Evolutionary conservation across 2,329 filamentous ascomycete genomes (phyloP), one percentile per base, ranked within the genome.

Genomic region (Camillea tinctor): DNA sequence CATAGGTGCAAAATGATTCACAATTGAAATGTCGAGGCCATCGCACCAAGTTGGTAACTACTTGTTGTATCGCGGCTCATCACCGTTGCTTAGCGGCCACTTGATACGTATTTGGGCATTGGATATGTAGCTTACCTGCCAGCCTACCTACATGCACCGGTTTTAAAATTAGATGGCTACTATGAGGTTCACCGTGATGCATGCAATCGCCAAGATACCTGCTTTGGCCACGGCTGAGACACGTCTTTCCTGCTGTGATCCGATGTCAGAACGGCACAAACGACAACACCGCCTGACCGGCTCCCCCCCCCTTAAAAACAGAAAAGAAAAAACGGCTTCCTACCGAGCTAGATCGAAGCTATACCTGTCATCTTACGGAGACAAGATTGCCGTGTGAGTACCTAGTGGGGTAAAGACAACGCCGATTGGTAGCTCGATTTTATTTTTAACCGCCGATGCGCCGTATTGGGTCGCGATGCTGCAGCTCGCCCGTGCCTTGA

Each of bases 391-490:
- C 36, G 36, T 44, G 36, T 44, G 36, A 44, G 36, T 44, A 6
- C 6, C 6, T 30, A 15, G 36, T 44, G 36, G n/a, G 17, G 13
- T 15, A 44, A 17, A 44, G 36, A 6, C 6, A 30, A 30, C n/a
- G 36, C 36, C n/a, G 36, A 44, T 44, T 44, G 36, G 36, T 17
- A 44, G 36, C n/a, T 2, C 3, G 17, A 15, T 11, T 44, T n/a
- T 44, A 44, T 56, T 52, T 55, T 36, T 61, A 36, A 56, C 56
- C 63, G 63, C 63, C 49, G 9, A 21, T 17, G 5, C 7, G 6
- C 52, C 19, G 56, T 36, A 64, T 64, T 64, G 63, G 60, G 44
- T 36, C 21, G 22, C 40, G 49, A 50, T 24, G 13, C 40, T 40
- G 52, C 59, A 40, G 48, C 55, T 55, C 50, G 54, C 62, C 51